phyloP scores from a whole-genome alignment of 1,284 basidiomycete genomes.

The Fistulinella staudtii region DNA sequence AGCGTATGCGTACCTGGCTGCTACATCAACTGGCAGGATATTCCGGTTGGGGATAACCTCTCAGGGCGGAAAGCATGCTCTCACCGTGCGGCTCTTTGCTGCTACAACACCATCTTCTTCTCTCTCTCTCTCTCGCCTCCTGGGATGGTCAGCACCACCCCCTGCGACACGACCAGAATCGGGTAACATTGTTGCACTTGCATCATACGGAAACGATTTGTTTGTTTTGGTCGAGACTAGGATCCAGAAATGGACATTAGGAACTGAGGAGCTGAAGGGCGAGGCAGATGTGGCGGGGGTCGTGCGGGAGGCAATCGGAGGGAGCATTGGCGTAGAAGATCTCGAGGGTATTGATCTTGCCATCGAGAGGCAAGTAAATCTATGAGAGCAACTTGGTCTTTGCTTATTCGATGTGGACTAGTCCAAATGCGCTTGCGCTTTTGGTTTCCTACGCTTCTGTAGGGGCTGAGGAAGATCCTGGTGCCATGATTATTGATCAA shows the following conservation, averaged over 20 bases:
- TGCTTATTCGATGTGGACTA: slow-evolving; percentile 20
- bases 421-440: slow-evolving; percentile 51
- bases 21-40: slow-evolving; percentile 62
- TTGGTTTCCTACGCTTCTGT: slow-evolving; percentile 59
- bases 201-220: slow-evolving; percentile 42
- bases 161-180: slow-evolving; percentile 31
- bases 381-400: slow-evolving; percentile 3
- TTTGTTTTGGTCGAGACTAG: slow-evolving; percentile 66
- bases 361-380: slow-evolving; percentile 49
- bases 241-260: slow-evolving; percentile 65
- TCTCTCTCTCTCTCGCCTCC: slow-evolving; percentile 53
- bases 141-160: slow-evolving; percentile 48
- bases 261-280: slow-evolving; percentile 51
- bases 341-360: slow-evolving; percentile 67
- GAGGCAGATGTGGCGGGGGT: slow-evolving; percentile 52
- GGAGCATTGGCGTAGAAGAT: slow-evolving; percentile 47
- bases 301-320: slow-evolving; percentile 41
- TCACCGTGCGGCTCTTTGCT: slow-evolving; percentile 54
- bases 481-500: slow-evolving; percentile 40
- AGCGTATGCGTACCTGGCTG: slow-evolving; percentile 46
- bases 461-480: slow-evolving; percentile 44
- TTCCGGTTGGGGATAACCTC: slow-evolving; percentile 64
- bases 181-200: slow-evolving; percentile 59
- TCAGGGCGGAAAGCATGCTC: slow-evolving; percentile 61
- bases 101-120: slow-evolving; percentile 45